Base-by-base conservation (phyloP, 2,329 filamentous ascomycete genomes). In the Pyrenochaeta sp. region DNA sequence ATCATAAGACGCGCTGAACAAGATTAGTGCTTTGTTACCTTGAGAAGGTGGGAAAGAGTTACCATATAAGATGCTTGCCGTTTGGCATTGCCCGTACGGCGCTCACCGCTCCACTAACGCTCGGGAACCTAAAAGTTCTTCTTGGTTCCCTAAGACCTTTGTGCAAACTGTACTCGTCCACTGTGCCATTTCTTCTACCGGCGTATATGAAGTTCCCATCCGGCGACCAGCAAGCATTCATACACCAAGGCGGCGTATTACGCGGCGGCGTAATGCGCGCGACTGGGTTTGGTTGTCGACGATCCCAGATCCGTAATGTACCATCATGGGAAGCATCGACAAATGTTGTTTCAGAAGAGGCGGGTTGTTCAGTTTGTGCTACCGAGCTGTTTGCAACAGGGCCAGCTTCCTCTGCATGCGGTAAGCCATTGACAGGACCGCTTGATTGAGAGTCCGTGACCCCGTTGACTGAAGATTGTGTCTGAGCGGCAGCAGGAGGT, bases 131-230 rank as follows among this genome's bases (percentile, higher is more conserved):
- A 76, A 99, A 91, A 0, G 88, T 87, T 34, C 95, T 86, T 67
- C 91, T 88, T 0, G 93, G 90, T 62, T 87, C 85, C 79, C 90
- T 90, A 1, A 92, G 84, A 1, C 89, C 85, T 69, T 93, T 92
- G 74, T 95, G 92, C 19, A 99, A 83, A 71, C 88, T 92, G 78
- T 91, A 99, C 78, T 99, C 95, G 67, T 99, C 95, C 0, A 99
- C 95, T 0, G 92, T 96, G 50, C 92, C 87, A 77, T 98, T 98
- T 56, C 95, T 85, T 28, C 95, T 85, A 0, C 95, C 95, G 0
- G 91, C 93, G 78, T 97, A 99, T 69, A 99, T 93, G 77, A 88
- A 92, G 78, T 98, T 98, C 13, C 95, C 95, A 74, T 97, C 91
- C 0, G 93, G 93, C 53, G 91, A 94, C 95, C 95, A 99, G 80